Evolutionary conservation across 306 rosid species (phyloP), one percentile per base, ranked within the genome.

Genomic region (Fragaria vesca): DNA sequence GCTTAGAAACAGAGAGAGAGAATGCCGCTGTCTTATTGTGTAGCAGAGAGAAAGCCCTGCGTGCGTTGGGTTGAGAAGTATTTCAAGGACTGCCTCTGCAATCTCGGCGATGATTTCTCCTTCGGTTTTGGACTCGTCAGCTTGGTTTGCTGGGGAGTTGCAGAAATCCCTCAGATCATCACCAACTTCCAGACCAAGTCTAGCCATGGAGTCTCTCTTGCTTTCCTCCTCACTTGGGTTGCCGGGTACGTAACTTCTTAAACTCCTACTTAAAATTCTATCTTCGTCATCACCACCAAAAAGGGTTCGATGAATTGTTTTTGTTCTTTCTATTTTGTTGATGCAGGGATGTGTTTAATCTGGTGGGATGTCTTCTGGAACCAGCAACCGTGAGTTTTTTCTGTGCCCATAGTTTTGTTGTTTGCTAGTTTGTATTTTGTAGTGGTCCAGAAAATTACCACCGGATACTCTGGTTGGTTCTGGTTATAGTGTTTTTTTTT

Each of bases 161-260:
- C 99, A 0, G 99, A 95, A 80, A 87, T 95, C 54, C 99, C 97
- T 78, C 99, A 95, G 80, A 89, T 95, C 48, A 72, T 95, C 62
- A 93, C 97, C 88, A 95, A 95, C 63, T 95, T 93, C 58, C 91
- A 36, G 11, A 76, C 93, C 20, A 95, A 95, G 83, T 91, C 97
- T 54, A 89, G 90, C 84, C 96, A 93, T 67, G 99, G 99, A 15
- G 97, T 95, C 73, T 95, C 99, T 47, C 84, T 95, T 21, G 77
- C 86, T 48, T 95, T 95, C 79, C 97, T 95, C 51, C 89, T 91
- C 86, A 86, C 99, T 81, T 95, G 99, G 99, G 88, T 95, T 21
- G 97, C 95, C 4, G 99, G 98, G 98, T 92, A 38, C 71, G 47
- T 66, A 17, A 34, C 20, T 13, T 13, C 42, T 66, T 63, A 12